Percentiles rank a stretch among this genome's conserved stretches.
Conservation (phyloP, 768 basidiomycete genomes). For the Auriculariales sp. region DNA sequence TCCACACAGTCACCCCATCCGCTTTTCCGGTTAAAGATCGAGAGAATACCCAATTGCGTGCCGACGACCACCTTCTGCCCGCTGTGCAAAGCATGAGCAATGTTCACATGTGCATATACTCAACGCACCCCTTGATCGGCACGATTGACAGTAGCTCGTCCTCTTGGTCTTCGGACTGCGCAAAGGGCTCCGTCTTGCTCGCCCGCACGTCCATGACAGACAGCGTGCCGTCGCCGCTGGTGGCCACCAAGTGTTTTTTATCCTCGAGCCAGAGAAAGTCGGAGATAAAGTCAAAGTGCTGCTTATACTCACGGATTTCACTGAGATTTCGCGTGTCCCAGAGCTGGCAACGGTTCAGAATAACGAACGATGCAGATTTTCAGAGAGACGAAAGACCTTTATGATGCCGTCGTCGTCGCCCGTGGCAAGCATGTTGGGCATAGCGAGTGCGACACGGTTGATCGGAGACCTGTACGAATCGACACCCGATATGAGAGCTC, state of each 20-base stretch:
- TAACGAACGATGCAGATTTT: not conserved
- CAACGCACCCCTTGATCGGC: constrained; percentile 60
- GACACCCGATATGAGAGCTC: constrained; percentile 1
- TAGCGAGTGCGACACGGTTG: constrained; percentile 66
- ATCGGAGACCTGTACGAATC: constrained; percentile 47
- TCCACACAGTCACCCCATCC: constrained; percentile 92
- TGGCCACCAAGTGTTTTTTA: constrained; percentile 55
- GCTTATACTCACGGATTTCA: constrained; percentile 51
- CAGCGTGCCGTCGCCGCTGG: constrained; percentile 87
- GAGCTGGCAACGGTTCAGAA: constrained; percentile 33
- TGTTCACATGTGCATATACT: not conserved
- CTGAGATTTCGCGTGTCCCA: constrained; percentile 76
- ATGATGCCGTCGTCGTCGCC: constrained; percentile 93
- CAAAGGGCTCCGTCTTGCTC: constrained; percentile 60
- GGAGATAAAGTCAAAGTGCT: constrained; percentile 91
- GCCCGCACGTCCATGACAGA: constrained; percentile 86
- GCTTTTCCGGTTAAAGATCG: constrained; percentile 73
- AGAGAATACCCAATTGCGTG: constrained; percentile 78
- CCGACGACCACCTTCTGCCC: constrained; percentile 77
- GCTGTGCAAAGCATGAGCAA: constrained; percentile 20
- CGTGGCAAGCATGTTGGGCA: constrained; percentile 59
- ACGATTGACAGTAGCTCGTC: constrained; percentile 83
- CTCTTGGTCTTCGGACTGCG: constrained; percentile 90
- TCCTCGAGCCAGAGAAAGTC: constrained; percentile 80
- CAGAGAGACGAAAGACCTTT: constrained; percentile 45